Evolutionary conservation across 164 flowering plant genomes (phyloP).

Genomic region (Nymphaea thermarum): DNA sequence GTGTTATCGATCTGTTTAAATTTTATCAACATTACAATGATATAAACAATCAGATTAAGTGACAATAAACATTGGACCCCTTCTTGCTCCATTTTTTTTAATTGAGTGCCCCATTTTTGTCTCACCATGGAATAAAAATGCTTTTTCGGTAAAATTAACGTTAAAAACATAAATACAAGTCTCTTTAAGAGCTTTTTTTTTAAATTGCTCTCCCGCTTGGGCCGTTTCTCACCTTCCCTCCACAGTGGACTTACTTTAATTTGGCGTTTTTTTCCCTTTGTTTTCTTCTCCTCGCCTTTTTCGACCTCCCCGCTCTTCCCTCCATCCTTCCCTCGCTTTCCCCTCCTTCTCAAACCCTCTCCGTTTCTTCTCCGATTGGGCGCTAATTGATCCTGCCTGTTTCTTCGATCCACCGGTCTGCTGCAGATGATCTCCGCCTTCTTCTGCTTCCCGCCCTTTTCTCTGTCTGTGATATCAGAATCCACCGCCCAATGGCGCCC

Average conservation of each 20-base stretch:
- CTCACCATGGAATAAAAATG: too few relatives aligned
- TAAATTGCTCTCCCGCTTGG: too few relatives aligned
- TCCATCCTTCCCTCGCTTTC: slow-evolving; percentile 7
- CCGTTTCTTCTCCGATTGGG: slow-evolving; percentile 3
- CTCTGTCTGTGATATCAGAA: too few relatives aligned
- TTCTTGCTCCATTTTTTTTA: too few relatives aligned
- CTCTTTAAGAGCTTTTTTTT: too few relatives aligned
- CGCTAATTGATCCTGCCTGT: background rate
- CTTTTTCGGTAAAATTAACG: too few relatives aligned
- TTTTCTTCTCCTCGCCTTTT: slow-evolving; percentile 32
- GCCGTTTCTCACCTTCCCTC: slow-evolving; percentile 56
- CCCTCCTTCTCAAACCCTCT: slow-evolving; percentile 7
- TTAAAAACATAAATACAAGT: too few relatives aligned
- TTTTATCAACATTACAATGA: too few relatives aligned
- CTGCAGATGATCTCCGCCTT: slow-evolving; percentile 2
- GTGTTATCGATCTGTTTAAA: too few relatives aligned
- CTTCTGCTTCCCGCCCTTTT: background rate
- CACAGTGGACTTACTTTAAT: slow-evolving; percentile 72
- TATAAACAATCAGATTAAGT: too few relatives aligned
- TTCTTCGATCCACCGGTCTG: slow-evolving; percentile 1
- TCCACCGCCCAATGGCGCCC: background rate
- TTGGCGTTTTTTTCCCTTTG: slow-evolving; percentile 57
- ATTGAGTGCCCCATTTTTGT: too few relatives aligned
- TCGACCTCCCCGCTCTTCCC: slow-evolving; percentile 10
- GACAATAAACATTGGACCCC: too few relatives aligned